Conservation (phyloP, 805 yeast species). For the Jamesozyma spencerorum region DNA sequence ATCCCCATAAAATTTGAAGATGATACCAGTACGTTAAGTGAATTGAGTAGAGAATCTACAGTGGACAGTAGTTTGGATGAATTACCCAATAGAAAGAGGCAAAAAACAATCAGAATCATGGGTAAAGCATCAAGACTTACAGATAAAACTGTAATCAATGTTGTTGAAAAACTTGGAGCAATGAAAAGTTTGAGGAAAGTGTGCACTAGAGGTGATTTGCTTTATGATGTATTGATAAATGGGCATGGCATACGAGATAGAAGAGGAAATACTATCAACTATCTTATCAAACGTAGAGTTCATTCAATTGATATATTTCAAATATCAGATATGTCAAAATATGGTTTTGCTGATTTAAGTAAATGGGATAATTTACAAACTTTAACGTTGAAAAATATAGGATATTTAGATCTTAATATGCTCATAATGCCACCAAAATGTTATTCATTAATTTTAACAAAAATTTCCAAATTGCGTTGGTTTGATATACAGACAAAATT, state of each 20-base stretch:
- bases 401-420: constrained; percentile 18
- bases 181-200: constrained; percentile 18
- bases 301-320: constrained; percentile 11
- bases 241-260: constrained; percentile 26
- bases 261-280: constrained; percentile 23
- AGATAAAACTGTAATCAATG: constrained; percentile 1
- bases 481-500: constrained; percentile 13
- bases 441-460: constrained; percentile 10
- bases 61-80: background rate
- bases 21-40: background rate
- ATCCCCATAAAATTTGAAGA: background rate
- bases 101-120: background rate
- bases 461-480: constrained; percentile 16
- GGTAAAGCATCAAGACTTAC: background rate
- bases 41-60: background rate
- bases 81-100: background rate
- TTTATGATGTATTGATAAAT: constrained; percentile 22
- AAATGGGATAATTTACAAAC: constrained; percentile 24
- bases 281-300: constrained; percentile 17
- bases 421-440: constrained; percentile 20
- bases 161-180: constrained; percentile 8
- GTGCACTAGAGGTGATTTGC: constrained; percentile 12
- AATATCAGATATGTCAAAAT: constrained; percentile 8
- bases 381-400: constrained; percentile 12
- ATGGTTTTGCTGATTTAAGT: constrained; percentile 19